phyloP scores from a whole-genome alignment of 176 grass and related monocot species.

The Aegilops speltoides region DNA sequence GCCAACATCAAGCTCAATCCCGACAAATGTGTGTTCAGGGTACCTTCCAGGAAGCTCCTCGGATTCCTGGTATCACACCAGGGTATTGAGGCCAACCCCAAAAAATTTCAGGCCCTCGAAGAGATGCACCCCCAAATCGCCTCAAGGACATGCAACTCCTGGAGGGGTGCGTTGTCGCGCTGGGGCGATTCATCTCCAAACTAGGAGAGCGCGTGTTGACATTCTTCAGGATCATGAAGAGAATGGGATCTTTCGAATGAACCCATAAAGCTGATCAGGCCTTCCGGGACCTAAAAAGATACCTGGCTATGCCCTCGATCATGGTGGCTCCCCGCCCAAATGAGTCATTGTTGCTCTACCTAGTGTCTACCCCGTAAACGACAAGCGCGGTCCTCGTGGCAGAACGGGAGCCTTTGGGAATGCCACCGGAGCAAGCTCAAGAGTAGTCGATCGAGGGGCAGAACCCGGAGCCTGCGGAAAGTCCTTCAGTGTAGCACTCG shows the following conservation, averaged over 20 bases:
- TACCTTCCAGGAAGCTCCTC: neutral
- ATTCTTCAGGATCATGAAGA: neutral
- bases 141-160: neutral
- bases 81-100: neutral
- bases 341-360: too few relatives aligned
- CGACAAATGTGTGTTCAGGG: too few relatives aligned
- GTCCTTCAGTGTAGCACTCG: too few relatives aligned
- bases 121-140: neutral
- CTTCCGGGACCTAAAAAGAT: neutral
- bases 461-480: too few relatives aligned
- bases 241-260: neutral
- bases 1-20: too few relatives aligned
- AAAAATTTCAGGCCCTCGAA: neutral
- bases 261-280: neutral
- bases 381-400: too few relatives aligned
- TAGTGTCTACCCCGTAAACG: too few relatives aligned
- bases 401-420: too few relatives aligned
- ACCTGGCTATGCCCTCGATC: neutral
- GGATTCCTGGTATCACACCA: neutral
- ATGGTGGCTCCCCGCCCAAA: neutral
- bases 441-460: too few relatives aligned
- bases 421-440: too few relatives aligned
- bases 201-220: rapidly evolving
- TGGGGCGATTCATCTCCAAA: neutral
- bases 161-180: neutral